These are phyloP conservation scores for Omphalea diandra DNA, from an alignment of 441 rosid species.

Conservation along the genomic window DNA sequence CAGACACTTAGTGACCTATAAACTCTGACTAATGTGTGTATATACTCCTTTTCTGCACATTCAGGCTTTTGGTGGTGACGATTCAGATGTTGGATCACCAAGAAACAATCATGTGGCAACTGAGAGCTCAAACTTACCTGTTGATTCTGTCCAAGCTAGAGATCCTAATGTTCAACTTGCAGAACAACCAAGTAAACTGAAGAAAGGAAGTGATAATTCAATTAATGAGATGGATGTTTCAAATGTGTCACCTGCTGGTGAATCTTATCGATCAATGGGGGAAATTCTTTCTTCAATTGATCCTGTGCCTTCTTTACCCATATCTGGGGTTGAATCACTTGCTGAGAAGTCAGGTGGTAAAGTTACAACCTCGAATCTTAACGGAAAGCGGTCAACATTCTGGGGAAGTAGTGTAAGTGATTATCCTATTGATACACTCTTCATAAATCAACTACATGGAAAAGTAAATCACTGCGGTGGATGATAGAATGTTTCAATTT, in stretches of 20 bases:
- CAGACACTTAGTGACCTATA: slow-evolving; percentile 9
- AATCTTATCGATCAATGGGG: slow-evolving; percentile 72
- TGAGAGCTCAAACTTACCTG: slow-evolving; percentile 45
- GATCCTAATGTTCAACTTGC: slow-evolving; percentile 42
- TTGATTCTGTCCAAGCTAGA: slow-evolving; percentile 44
- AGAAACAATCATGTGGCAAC: slow-evolving; percentile 42
- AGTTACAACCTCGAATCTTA: slow-evolving; percentile 55
- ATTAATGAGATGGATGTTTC: slow-evolving; percentile 44
- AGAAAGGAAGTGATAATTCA: slow-evolving; percentile 54
- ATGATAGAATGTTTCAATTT: slow-evolving; percentile 1
- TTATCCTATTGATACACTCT: slow-evolving; percentile 21
- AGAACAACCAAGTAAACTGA: slow-evolving; percentile 59
- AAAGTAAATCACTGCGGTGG: slow-evolving; percentile 17
- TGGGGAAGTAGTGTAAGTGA: slow-evolving; percentile 87
- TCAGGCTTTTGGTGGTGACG: slow-evolving; percentile 89
- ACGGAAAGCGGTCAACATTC: slow-evolving; percentile 68
- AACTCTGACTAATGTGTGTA: slow-evolving; percentile 9
- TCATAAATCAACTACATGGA: slow-evolving; percentile 18
- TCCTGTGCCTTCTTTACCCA: slow-evolving; percentile 53
- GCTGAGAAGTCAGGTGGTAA: slow-evolving; percentile 62
- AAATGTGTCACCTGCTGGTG: slow-evolving; percentile 44
- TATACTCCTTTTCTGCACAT: slow-evolving; percentile 19
- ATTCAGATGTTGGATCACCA: slow-evolving; percentile 75
- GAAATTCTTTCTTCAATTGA: slow-evolving; percentile 65
- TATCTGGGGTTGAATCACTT: slow-evolving; percentile 59